phyloP scores from a whole-genome alignment of 805 yeast genomes.

The Candida tallmaniae region DNA sequence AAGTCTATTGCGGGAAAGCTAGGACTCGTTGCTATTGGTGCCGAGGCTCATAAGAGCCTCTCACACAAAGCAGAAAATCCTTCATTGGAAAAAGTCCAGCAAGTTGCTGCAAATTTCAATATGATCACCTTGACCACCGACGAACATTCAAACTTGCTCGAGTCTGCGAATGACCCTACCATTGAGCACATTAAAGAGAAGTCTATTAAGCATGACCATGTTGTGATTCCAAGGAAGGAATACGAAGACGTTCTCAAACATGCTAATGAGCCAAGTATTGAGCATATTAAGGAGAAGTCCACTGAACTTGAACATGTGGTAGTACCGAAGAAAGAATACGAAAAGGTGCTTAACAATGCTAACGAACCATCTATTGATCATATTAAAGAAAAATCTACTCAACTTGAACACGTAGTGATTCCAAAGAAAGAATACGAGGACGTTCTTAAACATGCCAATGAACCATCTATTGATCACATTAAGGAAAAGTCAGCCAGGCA shows the following conservation, averaged over 20 bases:
- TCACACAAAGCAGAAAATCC: conserved; percentile 9
- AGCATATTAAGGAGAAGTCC: conserved; percentile 8
- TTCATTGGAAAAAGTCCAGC: conserved; percentile 14
- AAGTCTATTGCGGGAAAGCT: conserved; percentile 10
- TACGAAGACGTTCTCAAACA: conserved; percentile 14
- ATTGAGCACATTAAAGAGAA: conserved; percentile 23
- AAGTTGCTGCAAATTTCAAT: conserved; percentile 7
- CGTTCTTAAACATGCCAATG: conserved; percentile 13
- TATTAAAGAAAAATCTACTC: conserved; percentile 18
- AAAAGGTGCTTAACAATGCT: background rate
- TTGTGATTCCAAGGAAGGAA: conserved; percentile 17
- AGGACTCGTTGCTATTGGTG: conserved; percentile 14
- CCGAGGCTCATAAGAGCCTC: conserved; percentile 5
- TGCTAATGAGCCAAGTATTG: conserved; percentile 14
- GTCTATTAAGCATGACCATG: conserved; percentile 16
- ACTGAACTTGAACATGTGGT: conserved; percentile 3
- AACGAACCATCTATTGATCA: conserved; percentile 22
- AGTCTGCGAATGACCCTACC: conserved; percentile 20
- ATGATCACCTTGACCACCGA: conserved; percentile 8
- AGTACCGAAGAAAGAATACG: conserved; percentile 5
- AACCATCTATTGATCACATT: conserved; percentile 14
- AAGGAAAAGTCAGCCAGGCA: conserved; percentile 8
- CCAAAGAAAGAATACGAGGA: conserved; percentile 16
- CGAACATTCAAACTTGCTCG: conserved; percentile 8
- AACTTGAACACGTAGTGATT: conserved; percentile 10